Conservation (phyloP, 306 rosid species). For the Cucumis hystrix region DNA sequence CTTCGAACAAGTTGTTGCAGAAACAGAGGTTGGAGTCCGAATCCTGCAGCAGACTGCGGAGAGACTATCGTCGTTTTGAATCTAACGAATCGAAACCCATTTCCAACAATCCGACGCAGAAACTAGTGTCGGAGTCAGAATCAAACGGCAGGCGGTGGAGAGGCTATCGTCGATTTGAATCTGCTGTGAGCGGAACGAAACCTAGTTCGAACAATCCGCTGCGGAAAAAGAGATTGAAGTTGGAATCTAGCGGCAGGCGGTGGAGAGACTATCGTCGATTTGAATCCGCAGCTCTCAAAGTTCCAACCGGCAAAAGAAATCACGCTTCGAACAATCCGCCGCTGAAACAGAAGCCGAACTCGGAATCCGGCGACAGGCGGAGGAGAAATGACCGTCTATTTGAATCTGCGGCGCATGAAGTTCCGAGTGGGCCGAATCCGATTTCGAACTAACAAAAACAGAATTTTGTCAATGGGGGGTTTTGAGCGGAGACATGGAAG, state of each 20-base stretch:
- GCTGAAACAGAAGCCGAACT: background rate
- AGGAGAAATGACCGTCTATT: conserved; percentile 19
- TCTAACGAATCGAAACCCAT: background rate
- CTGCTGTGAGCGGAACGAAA: background rate
- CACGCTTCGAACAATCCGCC: no score
- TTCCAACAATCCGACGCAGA: no score
- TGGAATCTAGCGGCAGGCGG: background rate
- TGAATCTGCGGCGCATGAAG: conserved; percentile 81
- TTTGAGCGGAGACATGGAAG: background rate
- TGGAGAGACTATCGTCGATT: conserved; percentile 9
- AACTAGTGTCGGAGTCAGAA: no score
- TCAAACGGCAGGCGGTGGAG: no score
- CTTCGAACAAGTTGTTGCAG: conserved; percentile 14
- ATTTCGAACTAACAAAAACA: conserved; percentile 23
- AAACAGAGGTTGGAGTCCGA: background rate
- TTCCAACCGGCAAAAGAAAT: background rate
- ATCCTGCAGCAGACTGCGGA: background rate
- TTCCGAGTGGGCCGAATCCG: conserved; percentile 96
- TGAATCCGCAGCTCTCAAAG: background rate
- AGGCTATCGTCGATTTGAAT: no score
- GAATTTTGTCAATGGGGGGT: background rate
- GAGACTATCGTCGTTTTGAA: conserved; percentile 1
- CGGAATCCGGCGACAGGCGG: background rate
- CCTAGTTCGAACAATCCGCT: background rate
- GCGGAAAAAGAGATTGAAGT: background rate